phyloP scores from a whole-genome alignment of 2,329 filamentous ascomycete species.

The Trichoderma sp. region DNA sequence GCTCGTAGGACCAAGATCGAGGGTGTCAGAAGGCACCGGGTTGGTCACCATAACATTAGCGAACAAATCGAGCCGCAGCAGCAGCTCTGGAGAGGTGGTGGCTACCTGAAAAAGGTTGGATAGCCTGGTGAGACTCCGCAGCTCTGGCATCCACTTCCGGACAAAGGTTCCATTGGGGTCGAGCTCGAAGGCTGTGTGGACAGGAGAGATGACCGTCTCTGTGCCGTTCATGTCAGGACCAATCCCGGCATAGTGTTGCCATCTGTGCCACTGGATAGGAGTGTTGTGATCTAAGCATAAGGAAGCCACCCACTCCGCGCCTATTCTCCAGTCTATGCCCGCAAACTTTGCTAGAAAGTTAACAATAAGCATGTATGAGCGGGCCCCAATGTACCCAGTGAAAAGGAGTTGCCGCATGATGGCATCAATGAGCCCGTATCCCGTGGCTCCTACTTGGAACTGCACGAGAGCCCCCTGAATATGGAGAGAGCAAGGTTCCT shows the following conservation, averaged over 20 bases:
- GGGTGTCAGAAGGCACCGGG: conserved; percentile 44
- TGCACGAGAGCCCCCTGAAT: conserved; percentile 32
- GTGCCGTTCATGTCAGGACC: conserved; percentile 75
- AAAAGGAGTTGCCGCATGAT: conserved; percentile 70
- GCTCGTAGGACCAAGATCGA: conserved; percentile 49
- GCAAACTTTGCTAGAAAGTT: conserved; percentile 72
- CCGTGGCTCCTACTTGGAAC: conserved; percentile 66
- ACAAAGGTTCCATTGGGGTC: conserved; percentile 69
- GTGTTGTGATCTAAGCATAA: conserved; percentile 74
- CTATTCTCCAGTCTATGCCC: conserved; percentile 74
- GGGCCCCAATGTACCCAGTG: conserved; percentile 77
- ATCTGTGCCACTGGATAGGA: conserved; percentile 76
- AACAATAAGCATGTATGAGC: conserved; percentile 73
- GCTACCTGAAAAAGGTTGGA: conserved; percentile 69
- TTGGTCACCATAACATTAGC: conserved; percentile 63
- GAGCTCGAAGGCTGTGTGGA: conserved; percentile 57
- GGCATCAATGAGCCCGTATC: conserved; percentile 75
- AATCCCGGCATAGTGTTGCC: conserved; percentile 78
- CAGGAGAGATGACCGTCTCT: conserved; percentile 25
- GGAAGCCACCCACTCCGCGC: conserved; percentile 80
- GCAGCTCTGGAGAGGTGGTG: conserved; percentile 59
- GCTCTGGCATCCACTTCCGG: conserved; percentile 69
- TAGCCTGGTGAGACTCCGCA: conserved; percentile 52
- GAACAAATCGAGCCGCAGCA: conserved; percentile 59
- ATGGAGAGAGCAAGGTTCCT: conserved; percentile 33